Evolutionary conservation across 176 grass and related monocot genomes (phyloP), one percentile per base, ranked within the genome.

Genomic region (Ensete glaucum): DNA sequence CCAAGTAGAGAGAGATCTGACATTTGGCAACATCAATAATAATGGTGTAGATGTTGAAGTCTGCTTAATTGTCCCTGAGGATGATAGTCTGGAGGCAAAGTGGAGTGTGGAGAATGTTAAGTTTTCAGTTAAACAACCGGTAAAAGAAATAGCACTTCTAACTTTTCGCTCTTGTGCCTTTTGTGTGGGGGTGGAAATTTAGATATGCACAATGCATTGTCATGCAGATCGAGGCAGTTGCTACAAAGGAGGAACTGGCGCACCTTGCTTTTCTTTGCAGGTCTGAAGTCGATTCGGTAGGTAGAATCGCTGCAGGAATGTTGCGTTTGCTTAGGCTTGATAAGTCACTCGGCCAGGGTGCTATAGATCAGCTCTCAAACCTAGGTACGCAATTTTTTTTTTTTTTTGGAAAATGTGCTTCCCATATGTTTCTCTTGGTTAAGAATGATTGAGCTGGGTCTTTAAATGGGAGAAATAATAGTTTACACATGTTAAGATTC

Each of bases 111-210:
- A 94, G 74, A 99, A 99, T 71, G 84, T 99, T 63, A 94, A 95
- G 55, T 99, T 99, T 85, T 99, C 96, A 21, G 86, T 95, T 49
- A 94, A 99, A 85, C 76, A 95, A 82, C 96, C 96, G 52, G 96
- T 99, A 86, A 56, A 81, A 68, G 49, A 72, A 76, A 55, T 43
- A 71, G 10, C 50, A 22, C 64, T 57, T 70, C 71, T 87, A 68
- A 71, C 51, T 20, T 49, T 71, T 80, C 71, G 9, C 73, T 64
- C 25, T 73, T 68, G n/a, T 87, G 67, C 15, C 64, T 22, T 48
- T 77, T 74, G 19, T 64, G 71, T 79, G 5, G 51, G 43, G 10
- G 9, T 79, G 54, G 21, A 68, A 69, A 55, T 27, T 64, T 11
- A 54, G 15, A 20, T 23, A 13, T 22, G 11, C 48, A 72, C 85